Percentiles rank a stretch among this genome's conserved stretches.
Evolutionary conservation across 495 filamentous ascomycete genomes (phyloP).

Genomic region (Hamigera avellanea): DNA sequence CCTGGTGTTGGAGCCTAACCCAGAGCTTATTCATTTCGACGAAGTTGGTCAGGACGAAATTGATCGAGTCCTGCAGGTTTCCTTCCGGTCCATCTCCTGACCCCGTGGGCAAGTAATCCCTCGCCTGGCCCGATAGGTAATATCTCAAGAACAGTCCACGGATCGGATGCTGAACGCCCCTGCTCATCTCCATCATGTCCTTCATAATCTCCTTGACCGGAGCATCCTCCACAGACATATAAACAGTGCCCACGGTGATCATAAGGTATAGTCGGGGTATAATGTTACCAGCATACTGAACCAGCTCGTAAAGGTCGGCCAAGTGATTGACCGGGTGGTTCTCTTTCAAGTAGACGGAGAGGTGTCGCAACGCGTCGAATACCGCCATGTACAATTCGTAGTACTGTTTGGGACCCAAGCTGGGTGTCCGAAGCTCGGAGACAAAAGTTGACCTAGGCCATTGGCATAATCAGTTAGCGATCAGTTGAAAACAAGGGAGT

Average conservation of each 20-base stretch:
- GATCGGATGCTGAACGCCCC: conserved; percentile 92
- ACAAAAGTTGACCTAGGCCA: conserved; percentile 79
- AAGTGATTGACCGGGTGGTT: conserved; percentile 96
- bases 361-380: conserved; percentile 94
- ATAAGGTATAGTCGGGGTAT: conserved; percentile 94
- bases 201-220: conserved; percentile 99
- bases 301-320: conserved; percentile 95
- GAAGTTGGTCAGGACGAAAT: conserved; percentile 94
- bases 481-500: not conserved
- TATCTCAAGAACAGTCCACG: conserved; percentile 91
- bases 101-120: conserved; percentile 73
- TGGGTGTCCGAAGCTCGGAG: conserved; percentile 91
- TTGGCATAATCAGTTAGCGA: conserved; percentile 9
- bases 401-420: conserved; percentile 93
- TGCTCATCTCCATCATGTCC: conserved; percentile 99
- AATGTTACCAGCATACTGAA: conserved; percentile 98
- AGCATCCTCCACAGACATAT: conserved; percentile 97
- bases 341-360: conserved; percentile 91
- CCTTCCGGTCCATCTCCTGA: conserved; percentile 85
- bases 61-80: conserved; percentile 94
- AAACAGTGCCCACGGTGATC: conserved; percentile 97
- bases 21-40: conserved; percentile 99
- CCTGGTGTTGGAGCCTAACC: conserved; percentile 95
- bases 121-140: conserved; percentile 86
- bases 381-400: conserved; percentile 99